phyloP scores from a whole-genome alignment of 164 flowering plant species.

The Cinnamomum chago region DNA sequence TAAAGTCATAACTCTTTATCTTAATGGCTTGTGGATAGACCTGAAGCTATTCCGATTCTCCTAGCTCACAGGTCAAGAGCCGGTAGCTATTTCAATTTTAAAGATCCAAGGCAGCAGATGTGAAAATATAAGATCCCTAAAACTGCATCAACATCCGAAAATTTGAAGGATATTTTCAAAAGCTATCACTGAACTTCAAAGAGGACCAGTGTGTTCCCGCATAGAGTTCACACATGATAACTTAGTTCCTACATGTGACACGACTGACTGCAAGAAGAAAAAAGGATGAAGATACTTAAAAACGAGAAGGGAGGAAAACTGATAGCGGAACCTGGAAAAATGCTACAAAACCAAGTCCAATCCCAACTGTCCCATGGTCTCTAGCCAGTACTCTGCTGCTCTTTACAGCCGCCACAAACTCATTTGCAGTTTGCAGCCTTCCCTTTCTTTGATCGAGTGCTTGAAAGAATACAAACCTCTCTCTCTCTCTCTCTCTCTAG shows the following conservation, averaged over 20 bases:
- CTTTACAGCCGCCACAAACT: conserved; percentile 61
- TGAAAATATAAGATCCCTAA: no score
- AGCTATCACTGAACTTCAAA: not conserved
- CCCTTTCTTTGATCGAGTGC: conserved; percentile 4
- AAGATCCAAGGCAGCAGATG: no score
- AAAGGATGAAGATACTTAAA: not conserved
- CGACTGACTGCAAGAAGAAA: not conserved
- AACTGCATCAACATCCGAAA: no score
- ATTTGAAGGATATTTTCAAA: no score
- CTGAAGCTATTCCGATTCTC: no score
- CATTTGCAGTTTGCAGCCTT: conserved; percentile 19
- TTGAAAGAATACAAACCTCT: conserved; percentile 2
- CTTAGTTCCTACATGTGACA: not conserved
- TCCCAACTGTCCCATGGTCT: not conserved
- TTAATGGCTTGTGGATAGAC: no score
- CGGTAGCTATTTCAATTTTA: no score
- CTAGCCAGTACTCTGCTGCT: conserved; percentile 28
- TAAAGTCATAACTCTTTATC: no score
- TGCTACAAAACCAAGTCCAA: not conserved
- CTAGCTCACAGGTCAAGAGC: no score
- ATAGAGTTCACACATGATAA: not conserved
- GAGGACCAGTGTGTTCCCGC: not conserved
- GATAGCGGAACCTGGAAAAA: not conserved
- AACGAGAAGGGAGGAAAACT: not conserved
- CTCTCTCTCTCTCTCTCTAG: conserved; percentile 20